Evolutionary conservation across 257 asterid species (phyloP), one percentile per base, ranked within the genome.

Genomic region (Solanum ossicruentum): DNA sequence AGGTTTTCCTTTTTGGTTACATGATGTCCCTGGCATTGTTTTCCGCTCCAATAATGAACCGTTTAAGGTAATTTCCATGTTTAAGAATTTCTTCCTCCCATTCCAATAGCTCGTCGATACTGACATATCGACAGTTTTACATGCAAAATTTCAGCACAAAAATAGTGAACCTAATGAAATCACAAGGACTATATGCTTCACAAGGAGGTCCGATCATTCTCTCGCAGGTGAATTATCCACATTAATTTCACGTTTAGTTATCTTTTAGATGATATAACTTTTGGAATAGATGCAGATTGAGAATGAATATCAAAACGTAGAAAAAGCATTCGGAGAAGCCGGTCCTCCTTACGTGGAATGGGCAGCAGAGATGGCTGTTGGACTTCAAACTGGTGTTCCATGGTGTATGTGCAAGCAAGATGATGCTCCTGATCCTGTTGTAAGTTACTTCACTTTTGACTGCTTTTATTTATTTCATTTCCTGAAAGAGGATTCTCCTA

Each of bases 321-420:
- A 95, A 80, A 87, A 12, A n/a, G 89, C 85, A 0, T 96, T 91
- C 60, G 58, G 28, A 16, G 92, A 83, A 0, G 85, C 88, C 66
- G 98, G 99, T 39, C 95, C 94, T 20, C 81, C 93, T 7, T 96
- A 96, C 56, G 98, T 96, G n/a, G 83, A 11, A 0, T 96, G 99
- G 99, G 99, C 98, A 0, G 98, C 99, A 10, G 67, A 79, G 20
- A 93, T 96, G 98, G 98, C 98, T 1, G 93, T 89, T 43, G 97
- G 91, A 84, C 95, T 92, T 5, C 15, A 93, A 0, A 96, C 98
- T 1, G 95, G 98, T 5, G 98, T 93, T 11, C 99, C 99, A 12
- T 96, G 99, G 99, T 88, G 87, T 4, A 96, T 96, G 99, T 96
- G 99, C 92, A 96, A 96, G 89, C 99, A 96, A 88, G 93, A 92